These are phyloP conservation scores for Diplodia scrobiculata DNA, from an alignment of 2,329 filamentous ascomycete genomes.

Conservation along the genomic window DNA sequence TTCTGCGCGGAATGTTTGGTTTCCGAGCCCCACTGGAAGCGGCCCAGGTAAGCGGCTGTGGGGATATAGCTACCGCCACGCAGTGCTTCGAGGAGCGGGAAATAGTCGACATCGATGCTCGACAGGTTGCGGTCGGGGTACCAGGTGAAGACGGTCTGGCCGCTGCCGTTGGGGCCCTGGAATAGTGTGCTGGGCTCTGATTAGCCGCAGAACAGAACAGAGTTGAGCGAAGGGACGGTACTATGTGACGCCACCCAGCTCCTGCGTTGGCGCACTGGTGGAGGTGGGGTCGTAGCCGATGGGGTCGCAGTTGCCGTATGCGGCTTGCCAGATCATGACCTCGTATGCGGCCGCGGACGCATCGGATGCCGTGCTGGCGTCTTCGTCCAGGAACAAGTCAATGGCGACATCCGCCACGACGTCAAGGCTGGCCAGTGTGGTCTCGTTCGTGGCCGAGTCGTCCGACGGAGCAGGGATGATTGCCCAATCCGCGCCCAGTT, in stretches of 20 bases:
- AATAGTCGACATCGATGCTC: conserved; percentile 21
- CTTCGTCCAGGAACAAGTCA: conserved; percentile 29
- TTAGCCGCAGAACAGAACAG: background rate
- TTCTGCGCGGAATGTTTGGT: conserved; percentile 17
- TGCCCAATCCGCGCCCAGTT: conserved; percentile 20
- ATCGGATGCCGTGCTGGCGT: conserved; percentile 18
- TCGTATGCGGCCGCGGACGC: conserved; percentile 23
- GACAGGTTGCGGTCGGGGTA: conserved; percentile 20
- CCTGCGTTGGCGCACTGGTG: background rate
- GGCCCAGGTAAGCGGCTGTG: conserved; percentile 21
- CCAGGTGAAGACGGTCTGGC: conserved; percentile 29
- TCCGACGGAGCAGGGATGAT: conserved; percentile 18
- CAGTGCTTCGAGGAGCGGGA: conserved; percentile 26
- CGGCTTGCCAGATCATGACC: conserved; percentile 30
- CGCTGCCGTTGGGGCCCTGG: conserved; percentile 25
- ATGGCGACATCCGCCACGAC: conserved; percentile 28
- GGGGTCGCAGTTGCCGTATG: conserved; percentile 28
- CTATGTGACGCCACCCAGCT: conserved; percentile 26
- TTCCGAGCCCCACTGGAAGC: conserved; percentile 30
- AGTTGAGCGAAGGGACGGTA: background rate
- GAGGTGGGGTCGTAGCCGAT: conserved; percentile 19
- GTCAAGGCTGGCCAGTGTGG: conserved; percentile 21
- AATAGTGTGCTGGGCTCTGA: conserved; percentile 12
- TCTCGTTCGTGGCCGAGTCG: conserved; percentile 4
- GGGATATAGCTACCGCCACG: conserved; percentile 6